phyloP scores from a whole-genome alignment of 2,329 filamentous ascomycete genomes.

The Beauveria medogensis region DNA sequence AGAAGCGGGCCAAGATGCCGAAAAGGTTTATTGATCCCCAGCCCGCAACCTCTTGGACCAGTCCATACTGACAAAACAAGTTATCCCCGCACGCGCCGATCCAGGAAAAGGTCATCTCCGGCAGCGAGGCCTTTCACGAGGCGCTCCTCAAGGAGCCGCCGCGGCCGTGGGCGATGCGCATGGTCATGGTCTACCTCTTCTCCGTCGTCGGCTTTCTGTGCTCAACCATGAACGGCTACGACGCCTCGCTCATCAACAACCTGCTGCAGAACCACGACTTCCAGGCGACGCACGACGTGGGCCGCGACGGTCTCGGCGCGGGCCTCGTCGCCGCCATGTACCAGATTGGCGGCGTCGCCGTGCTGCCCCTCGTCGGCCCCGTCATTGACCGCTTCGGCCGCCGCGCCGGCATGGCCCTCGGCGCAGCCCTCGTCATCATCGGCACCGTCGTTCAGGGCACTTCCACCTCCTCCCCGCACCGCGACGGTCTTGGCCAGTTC shows the following conservation, averaged over 20 bases:
- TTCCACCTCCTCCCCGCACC: slow-evolving; percentile 13
- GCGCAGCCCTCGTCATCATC: slow-evolving; percentile 36
- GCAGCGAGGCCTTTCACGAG: slow-evolving; percentile 46
- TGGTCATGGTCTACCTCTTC: slow-evolving; percentile 34
- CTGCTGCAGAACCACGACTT: slow-evolving; percentile 29
- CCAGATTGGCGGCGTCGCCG: slow-evolving; percentile 41
- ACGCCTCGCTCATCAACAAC: slow-evolving; percentile 19
- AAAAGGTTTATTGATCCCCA: slow-evolving; percentile 1
- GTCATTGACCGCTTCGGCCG: slow-evolving; percentile 39
- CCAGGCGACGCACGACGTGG: slow-evolving; percentile 29
- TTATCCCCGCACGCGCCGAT: slow-evolving; percentile 1
- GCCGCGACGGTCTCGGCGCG: slow-evolving; percentile 37
- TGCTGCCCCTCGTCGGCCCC: slow-evolving; percentile 34
- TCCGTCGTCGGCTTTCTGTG: slow-evolving; percentile 41
- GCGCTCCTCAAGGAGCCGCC: slow-evolving; percentile 46
- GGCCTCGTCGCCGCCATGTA: slow-evolving; percentile 45
- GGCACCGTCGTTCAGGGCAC: slow-evolving; percentile 21
- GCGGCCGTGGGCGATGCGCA: slow-evolving; percentile 29
- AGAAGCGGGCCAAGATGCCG: neutral
- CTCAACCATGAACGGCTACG: slow-evolving; percentile 45
- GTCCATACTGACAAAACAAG: neutral
- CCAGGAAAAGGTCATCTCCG: slow-evolving; percentile 36
- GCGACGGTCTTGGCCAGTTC: slow-evolving; percentile 32
- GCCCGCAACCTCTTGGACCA: too few relatives aligned
- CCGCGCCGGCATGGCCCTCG: slow-evolving; percentile 39